These are phyloP conservation scores for Neocatenulostroma microsporum DNA, from an alignment of 2,329 filamentous ascomycete species.

Conservation along the genomic window DNA sequence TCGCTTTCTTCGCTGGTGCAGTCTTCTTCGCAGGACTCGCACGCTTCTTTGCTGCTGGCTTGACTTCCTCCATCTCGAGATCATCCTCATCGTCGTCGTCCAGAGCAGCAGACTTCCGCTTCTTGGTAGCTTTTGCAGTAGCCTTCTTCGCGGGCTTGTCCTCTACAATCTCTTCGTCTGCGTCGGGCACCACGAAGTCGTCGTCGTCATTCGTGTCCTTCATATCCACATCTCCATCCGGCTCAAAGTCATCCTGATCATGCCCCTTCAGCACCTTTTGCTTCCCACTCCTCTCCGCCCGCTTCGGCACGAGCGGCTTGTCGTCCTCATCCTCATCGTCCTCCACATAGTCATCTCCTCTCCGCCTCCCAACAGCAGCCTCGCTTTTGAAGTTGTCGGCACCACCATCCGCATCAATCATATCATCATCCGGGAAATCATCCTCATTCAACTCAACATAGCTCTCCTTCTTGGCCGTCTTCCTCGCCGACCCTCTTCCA, in stretches of 20 bases:
- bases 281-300: constrained; percentile 17
- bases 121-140: constrained; percentile 33
- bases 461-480: constrained; percentile 38
- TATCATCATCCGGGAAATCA: constrained; percentile 31
- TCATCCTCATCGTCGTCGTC: constrained; percentile 48
- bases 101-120: constrained; percentile 53
- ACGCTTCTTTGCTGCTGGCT: constrained; percentile 54
- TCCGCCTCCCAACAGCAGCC: constrained; percentile 47
- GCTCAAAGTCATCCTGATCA: constrained; percentile 34
- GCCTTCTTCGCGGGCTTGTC: constrained; percentile 34
- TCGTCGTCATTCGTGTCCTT: constrained; percentile 42
- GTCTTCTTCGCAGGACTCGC: constrained; percentile 29
- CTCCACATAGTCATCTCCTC: constrained; percentile 65
- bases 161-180: constrained; percentile 34
- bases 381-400: constrained; percentile 79
- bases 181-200: constrained; percentile 39
- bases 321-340: constrained; percentile 59
- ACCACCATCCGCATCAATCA: constrained; percentile 48
- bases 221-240: constrained; percentile 46
- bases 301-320: constrained; percentile 49
- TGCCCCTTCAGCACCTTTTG: constrained; percentile 28
- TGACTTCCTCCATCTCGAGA: constrained; percentile 33
- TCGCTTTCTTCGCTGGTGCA: constrained; percentile 38
- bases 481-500: constrained; percentile 28
- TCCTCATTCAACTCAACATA: constrained; percentile 29